A percentile compares a stretch with the other conserved stretches of the same genome.
Evolutionary conservation across 441 rosid genomes (phyloP).

Genomic region (Gossypium schwendimanii): DNA sequence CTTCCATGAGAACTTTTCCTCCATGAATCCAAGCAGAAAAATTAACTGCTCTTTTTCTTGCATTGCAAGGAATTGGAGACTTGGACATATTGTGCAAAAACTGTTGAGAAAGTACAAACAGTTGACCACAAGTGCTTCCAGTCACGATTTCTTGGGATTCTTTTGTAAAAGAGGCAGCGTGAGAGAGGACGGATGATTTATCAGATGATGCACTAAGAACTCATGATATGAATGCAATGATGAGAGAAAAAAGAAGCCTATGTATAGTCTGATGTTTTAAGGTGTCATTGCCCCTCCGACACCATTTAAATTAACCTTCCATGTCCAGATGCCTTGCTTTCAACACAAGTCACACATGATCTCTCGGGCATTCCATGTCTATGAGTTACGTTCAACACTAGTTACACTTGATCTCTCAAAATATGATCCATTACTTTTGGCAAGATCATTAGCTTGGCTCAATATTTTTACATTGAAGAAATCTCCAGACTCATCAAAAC

Average conservation of each 20-base stretch:
- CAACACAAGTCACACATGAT: slow-evolving; percentile 11
- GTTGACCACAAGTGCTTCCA: slow-evolving; percentile 77
- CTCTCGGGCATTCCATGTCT: background rate
- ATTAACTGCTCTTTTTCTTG: slow-evolving; percentile 76
- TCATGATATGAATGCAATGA: too few species aligned
- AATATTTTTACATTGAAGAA: background rate
- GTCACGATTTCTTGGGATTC: slow-evolving; percentile 22
- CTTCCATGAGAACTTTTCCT: slow-evolving; percentile 50
- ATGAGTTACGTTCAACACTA: background rate
- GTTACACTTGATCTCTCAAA: background rate
- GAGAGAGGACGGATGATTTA: too few species aligned
- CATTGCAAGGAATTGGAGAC: slow-evolving; percentile 70
- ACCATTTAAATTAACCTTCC: slow-evolving; percentile 33
- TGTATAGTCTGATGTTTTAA: too few species aligned
- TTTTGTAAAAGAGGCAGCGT: too few species aligned
- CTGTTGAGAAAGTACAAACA: slow-evolving; percentile 68
- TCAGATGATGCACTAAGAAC: too few species aligned
- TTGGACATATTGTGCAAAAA: slow-evolving; percentile 68
- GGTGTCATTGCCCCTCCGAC: slow-evolving; percentile 28
- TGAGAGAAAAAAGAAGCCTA: too few species aligned
- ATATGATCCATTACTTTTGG: background rate
- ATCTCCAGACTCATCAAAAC: background rate
- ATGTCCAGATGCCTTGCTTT: slow-evolving; percentile 38
- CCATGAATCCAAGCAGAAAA: slow-evolving; percentile 68
- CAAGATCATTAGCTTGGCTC: background rate